Percentiles rank a stretch among this genome's conserved stretches.
Conservation (phyloP, 257 asterid genomes). For the Solanum sejunctum region DNA sequence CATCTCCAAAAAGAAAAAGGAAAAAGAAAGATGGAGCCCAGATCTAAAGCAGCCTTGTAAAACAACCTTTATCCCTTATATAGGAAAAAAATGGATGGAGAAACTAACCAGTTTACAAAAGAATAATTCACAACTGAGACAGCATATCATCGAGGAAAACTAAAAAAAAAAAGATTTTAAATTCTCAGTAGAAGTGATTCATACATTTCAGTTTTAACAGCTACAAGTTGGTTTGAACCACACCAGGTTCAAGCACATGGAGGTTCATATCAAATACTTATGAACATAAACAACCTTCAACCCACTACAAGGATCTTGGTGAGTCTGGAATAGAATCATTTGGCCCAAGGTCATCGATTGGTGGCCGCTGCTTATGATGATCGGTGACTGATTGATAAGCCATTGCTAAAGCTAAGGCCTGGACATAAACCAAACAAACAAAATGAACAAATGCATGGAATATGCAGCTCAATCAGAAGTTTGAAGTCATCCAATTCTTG, state of each 20-base stretch:
- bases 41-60: background rate
- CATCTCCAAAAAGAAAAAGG: background rate
- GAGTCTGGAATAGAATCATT: slow-evolving; percentile 37
- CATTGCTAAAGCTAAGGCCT: slow-evolving; percentile 13
- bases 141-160: background rate
- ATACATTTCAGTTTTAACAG: background rate
- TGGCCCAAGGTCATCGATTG: slow-evolving; percentile 13
- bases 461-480: background rate
- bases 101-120: background rate
- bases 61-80: background rate
- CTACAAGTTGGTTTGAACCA: background rate
- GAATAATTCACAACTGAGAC: background rate
- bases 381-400: slow-evolving; percentile 10
- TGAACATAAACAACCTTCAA: background rate
- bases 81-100: background rate
- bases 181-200: background rate
- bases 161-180: background rate
- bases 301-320: slow-evolving; percentile 17
- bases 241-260: background rate
- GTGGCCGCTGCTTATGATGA: slow-evolving; percentile 17
- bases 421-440: background rate
- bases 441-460: background rate
- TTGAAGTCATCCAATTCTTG: background rate
- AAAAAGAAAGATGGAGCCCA: background rate
- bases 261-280: background rate